Evolutionary conservation across 495 filamentous ascomycete species (phyloP).

Genomic region (Hypoxylon lienhwacheense): DNA sequence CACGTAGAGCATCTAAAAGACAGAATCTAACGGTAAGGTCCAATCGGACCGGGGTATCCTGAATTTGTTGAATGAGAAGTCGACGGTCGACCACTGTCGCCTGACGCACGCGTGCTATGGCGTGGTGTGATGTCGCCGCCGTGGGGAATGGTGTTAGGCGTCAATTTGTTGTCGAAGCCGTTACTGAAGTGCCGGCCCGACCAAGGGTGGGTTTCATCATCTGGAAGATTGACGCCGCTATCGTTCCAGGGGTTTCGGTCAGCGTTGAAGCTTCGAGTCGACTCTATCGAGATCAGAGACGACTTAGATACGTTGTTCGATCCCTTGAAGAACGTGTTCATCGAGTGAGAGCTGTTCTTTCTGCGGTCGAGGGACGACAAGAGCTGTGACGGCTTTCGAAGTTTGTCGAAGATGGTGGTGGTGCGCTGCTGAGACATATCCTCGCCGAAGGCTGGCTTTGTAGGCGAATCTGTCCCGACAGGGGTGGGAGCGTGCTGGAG

Average conservation of each 20-base stretch:
- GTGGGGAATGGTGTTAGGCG: conserved; percentile 66
- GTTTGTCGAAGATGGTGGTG: conserved; percentile 81
- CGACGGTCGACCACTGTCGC: conserved; percentile 86
- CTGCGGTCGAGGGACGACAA: conserved; percentile 87
- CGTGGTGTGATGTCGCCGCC: conserved; percentile 78
- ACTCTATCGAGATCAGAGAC: conserved; percentile 90
- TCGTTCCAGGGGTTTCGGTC: conserved; percentile 98
- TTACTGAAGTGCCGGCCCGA: conserved; percentile 61
- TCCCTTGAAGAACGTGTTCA: conserved; percentile 84
- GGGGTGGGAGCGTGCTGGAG: conserved; percentile 85
- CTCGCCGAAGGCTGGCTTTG: conserved; percentile 72
- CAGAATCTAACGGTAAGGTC: conserved; percentile 75
- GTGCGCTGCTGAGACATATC: conserved; percentile 73
- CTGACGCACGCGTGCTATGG: conserved; percentile 77
- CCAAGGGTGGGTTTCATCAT: conserved; percentile 74
- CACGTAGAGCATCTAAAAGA: conserved; percentile 47
- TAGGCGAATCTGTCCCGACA: conserved; percentile 81
- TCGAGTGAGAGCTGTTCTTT: conserved; percentile 87
- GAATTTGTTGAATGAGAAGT: conserved; percentile 91
- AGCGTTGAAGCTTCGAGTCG: conserved; percentile 77
- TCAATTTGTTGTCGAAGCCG: conserved; percentile 65
- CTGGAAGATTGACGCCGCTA: conserved; percentile 86
- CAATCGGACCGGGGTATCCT: conserved; percentile 89
- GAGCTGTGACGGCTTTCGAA: conserved; percentile 87
- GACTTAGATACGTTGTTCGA: conserved; percentile 93